phyloP scores from a whole-genome alignment of 2,329 filamentous ascomycete genomes.

The Gaeumannomyces tritici region DNA sequence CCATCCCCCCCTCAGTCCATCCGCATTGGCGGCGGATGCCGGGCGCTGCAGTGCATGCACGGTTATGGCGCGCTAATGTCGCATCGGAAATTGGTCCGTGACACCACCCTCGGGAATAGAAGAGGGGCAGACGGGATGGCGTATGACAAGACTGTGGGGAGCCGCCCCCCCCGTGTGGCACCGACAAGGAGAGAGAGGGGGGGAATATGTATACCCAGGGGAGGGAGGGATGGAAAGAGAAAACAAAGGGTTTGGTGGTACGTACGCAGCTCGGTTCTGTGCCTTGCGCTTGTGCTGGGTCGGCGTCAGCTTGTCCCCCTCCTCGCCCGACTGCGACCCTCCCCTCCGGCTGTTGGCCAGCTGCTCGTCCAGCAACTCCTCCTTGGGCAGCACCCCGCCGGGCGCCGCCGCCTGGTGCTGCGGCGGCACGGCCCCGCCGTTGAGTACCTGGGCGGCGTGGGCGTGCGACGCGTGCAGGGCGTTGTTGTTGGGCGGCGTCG shows the following conservation, averaged over 20 bases:
- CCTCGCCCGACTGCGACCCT: constrained; percentile 43
- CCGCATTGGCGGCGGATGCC: background rate
- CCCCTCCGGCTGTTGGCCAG: constrained; percentile 7
- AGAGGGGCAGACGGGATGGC: too few relatives aligned
- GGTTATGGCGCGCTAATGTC: background rate
- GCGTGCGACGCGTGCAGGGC: constrained; percentile 13
- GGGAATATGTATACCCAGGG: too few relatives aligned
- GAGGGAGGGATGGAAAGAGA: too few relatives aligned
- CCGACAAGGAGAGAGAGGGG: too few relatives aligned
- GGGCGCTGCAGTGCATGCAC: background rate
- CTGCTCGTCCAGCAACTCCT: constrained; percentile 27
- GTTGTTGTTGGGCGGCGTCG: constrained; percentile 36
- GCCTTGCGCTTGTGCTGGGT: constrained; percentile 50
- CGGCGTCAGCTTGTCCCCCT: constrained; percentile 43
- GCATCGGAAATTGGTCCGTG: background rate
- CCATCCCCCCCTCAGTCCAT: too few relatives aligned
- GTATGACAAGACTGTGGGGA: too few relatives aligned
- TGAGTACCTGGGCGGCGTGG: constrained; percentile 14
- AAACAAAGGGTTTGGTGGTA: constrained; percentile 11
- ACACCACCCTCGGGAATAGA: too few relatives aligned
- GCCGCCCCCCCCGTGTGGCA: too few relatives aligned
- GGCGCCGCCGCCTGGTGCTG: too few relatives aligned
- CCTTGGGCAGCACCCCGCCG: constrained; percentile 17
- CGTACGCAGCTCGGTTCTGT: constrained; percentile 53
- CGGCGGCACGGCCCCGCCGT: constrained; percentile 9